phyloP scores from a whole-genome alignment of 2,329 filamentous ascomycete species.

The Phoma sp. region DNA sequence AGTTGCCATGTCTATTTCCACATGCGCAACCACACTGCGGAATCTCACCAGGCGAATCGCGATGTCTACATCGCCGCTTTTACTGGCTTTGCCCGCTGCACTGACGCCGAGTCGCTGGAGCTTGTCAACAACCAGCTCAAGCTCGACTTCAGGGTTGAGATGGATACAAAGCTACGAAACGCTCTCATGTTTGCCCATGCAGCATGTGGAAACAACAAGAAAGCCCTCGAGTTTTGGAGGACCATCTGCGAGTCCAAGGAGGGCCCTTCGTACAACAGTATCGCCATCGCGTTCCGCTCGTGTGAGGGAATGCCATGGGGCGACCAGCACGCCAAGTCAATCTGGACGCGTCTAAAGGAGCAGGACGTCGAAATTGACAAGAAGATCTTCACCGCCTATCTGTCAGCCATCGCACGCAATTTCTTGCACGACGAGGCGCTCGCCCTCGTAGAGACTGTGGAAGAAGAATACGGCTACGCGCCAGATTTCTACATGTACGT shows the following conservation, averaged over 20 bases:
- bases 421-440: conserved; percentile 73
- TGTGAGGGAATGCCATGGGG: conserved; percentile 68
- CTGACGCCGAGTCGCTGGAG: conserved; percentile 69
- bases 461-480: conserved; percentile 68
- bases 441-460: conserved; percentile 69
- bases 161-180: conserved; percentile 79
- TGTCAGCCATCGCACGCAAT: conserved; percentile 76
- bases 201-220: conserved; percentile 68
- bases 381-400: conserved; percentile 76
- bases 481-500: conserved; percentile 77
- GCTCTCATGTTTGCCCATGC: conserved; percentile 87
- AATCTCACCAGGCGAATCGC: conserved; percentile 67
- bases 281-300: conserved; percentile 80
- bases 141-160: conserved; percentile 81
- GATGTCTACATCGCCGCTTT: conserved; percentile 82
- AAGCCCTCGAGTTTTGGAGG: conserved; percentile 80
- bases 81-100: conserved; percentile 70
- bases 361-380: conserved; percentile 82
- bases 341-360: conserved; percentile 73
- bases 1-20: conserved; percentile 86
- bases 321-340: conserved; percentile 56
- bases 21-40: conserved; percentile 80
- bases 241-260: conserved; percentile 84
- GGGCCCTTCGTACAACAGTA: conserved; percentile 80
- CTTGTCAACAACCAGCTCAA: conserved; percentile 93